Base-by-base conservation (phyloP, 345 rosid species). In the Boechera retrofracta region DNA sequence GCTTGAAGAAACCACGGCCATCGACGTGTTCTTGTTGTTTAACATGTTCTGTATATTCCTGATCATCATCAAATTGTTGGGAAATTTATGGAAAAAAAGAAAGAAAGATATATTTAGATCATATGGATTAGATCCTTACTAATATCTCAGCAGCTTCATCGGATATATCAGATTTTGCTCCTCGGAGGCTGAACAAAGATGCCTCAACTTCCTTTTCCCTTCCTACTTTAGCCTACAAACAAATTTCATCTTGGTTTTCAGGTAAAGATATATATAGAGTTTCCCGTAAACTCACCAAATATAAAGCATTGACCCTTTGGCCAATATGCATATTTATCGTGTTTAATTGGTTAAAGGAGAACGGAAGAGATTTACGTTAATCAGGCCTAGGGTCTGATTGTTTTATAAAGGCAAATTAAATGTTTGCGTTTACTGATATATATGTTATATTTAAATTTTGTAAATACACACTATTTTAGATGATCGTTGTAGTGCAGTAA, bases 91-190 rank as follows among this genome's bases (percentile, higher is more conserved):
- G 44, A 70, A 33, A 7, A 6, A 51, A 69, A 1, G 44, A 66
- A 49, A 33, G 7, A 58, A 45, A 13, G 15, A 36, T 54, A 67
- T 59, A 48, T n/a, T 10, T 48, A 24, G 2, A 16, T 36, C 38
- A 10, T 41, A 77, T 64, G 32, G 21, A 56, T 16, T 41, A 66
- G 5, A 71, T 59, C 4, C 69, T 78, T 73, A 78, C 82, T 73
- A 78, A 78, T 49, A 78, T 78, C 70, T 78, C 78, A 42, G 65
- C 16, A 59, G 70, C 65, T 78, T 78, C 82, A 57, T 73, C 74
- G 51, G 82, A 73, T 57, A 73, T 38, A 59, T 79, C 82, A 39
- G 65, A 47, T 10, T 45, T 61, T n/a, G 9, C 42, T 52, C 82
- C 82, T 39, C 82, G 28, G 13, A 79, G 10, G 44, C 68, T 67